These are phyloP conservation scores for Penicillium brasilianum DNA, from an alignment of 2,329 filamentous ascomycete genomes.

Conservation along the genomic window DNA sequence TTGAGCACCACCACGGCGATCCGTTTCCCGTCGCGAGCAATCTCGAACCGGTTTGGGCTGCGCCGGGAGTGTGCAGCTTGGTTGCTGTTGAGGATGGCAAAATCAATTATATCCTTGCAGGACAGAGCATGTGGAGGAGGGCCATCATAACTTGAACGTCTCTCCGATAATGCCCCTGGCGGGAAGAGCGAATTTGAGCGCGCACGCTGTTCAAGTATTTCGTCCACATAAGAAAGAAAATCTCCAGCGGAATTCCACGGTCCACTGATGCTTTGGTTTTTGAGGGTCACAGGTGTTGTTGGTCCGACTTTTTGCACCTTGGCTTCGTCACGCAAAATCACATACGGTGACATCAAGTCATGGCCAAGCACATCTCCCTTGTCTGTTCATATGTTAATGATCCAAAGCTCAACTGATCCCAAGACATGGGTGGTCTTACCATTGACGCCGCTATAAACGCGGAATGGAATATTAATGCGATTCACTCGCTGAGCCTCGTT, in stretches of 20 bases:
- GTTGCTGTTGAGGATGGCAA: conserved; percentile 85
- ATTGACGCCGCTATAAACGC: conserved; percentile 91
- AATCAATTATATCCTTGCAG: conserved; percentile 84
- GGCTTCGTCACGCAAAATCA: conserved; percentile 83
- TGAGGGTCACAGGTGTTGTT: conserved; percentile 44
- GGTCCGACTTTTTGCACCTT: conserved; percentile 61
- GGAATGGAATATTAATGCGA: conserved; percentile 90
- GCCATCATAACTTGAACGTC: conserved; percentile 57
- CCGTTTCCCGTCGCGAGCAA: conserved; percentile 86
- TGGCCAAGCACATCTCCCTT: conserved; percentile 89
- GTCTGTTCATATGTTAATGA: conserved; percentile 44
- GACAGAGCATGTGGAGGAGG: conserved; percentile 59
- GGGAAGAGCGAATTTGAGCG: conserved; percentile 61
- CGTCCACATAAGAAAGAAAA: conserved; percentile 78
- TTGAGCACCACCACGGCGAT: conserved; percentile 90
- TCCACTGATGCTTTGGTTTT: conserved; percentile 44
- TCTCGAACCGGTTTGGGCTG: conserved; percentile 92
- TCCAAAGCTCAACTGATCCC: not conserved
- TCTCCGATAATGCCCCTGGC: conserved; percentile 75
- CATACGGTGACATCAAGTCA: conserved; percentile 92
- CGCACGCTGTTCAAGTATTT: conserved; percentile 65
- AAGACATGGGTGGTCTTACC: conserved; percentile 46
- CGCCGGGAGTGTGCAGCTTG: conserved; percentile 69
- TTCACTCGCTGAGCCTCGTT: conserved; percentile 80
- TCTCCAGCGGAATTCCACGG: conserved; percentile 61